Evolutionary conservation across 257 asterid species (phyloP).

Genomic region (Eucommia ulmoides): DNA sequence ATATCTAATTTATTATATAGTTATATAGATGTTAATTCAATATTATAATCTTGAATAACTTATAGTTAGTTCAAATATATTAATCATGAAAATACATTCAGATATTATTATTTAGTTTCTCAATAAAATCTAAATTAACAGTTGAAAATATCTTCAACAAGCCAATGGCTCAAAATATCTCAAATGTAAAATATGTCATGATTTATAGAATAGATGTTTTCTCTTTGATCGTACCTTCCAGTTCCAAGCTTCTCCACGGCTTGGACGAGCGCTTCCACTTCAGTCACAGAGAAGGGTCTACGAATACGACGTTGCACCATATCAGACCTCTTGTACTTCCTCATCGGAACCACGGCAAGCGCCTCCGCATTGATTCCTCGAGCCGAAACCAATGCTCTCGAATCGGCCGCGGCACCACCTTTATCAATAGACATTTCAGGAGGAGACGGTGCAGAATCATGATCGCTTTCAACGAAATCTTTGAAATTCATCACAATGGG

Average conservation of each 20-base stretch:
- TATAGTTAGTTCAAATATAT: too few relatives aligned
- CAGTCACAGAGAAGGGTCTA: neutral
- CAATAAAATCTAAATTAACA: neutral
- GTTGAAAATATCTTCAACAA: neutral
- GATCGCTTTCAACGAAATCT: conserved; percentile 4
- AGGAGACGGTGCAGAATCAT: conserved; percentile 2
- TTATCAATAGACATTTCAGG: neutral
- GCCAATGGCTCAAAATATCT: neutral
- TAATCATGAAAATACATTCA: too few relatives aligned
- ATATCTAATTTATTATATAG: neutral
- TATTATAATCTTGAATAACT: neutral
- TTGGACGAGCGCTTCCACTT: neutral
- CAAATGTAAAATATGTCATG: neutral
- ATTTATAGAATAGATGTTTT: neutral
- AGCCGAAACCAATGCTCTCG: conserved; percentile 1
- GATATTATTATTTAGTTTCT: neutral
- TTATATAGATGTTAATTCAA: neutral
- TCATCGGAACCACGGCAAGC: neutral
- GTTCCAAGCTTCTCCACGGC: conserved; percentile 34
- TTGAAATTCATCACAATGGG: conserved; percentile 30
- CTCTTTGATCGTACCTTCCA: conserved; percentile 15
- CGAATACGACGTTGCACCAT: conserved; percentile 1
- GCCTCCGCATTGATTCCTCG: neutral
- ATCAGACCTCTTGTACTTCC: neutral
- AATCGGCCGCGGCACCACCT: neutral